These are phyloP conservation scores for Candida ponderosae DNA, from an alignment of 805 yeast genomes.

Conservation along the genomic window DNA sequence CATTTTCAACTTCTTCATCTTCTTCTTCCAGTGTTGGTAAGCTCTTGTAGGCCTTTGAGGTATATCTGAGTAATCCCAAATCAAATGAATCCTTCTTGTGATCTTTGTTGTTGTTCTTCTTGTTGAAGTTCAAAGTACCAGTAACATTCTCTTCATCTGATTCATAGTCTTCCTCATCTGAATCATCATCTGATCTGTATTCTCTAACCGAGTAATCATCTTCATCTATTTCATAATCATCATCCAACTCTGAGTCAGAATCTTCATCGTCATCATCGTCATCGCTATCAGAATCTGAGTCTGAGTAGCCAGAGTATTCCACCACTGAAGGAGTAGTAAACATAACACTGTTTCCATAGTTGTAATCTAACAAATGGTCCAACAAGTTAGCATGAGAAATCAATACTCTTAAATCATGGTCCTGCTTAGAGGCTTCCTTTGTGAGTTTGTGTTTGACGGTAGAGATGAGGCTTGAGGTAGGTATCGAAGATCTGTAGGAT, in stretches of 20 bases:
- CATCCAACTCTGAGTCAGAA: slow-evolving; percentile 6
- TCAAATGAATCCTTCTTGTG: neutral
- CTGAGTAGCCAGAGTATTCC: slow-evolving; percentile 5
- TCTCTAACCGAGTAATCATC: neutral
- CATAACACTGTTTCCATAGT: slow-evolving; percentile 4
- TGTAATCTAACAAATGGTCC: slow-evolving; percentile 15
- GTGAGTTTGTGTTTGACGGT: slow-evolving; percentile 9
- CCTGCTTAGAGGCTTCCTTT: slow-evolving; percentile 16
- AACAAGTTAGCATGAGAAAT: slow-evolving; percentile 20
- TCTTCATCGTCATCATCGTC: slow-evolving; percentile 1
- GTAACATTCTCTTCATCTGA: slow-evolving; percentile 11
- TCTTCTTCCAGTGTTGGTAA: neutral
- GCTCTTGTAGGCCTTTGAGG: neutral
- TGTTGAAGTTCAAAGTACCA: no score
- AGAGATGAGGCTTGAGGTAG: neutral
- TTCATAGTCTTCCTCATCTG: slow-evolving; percentile 2
- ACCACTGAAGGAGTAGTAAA: slow-evolving; percentile 1
- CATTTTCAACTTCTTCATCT: slow-evolving; percentile 2
- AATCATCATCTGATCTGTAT: neutral
- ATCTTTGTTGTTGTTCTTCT: neutral
- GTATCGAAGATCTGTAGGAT: neutral
- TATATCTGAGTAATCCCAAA: neutral
- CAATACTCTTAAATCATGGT: slow-evolving; percentile 15
- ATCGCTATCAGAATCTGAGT: slow-evolving; percentile 11
- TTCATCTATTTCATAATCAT: slow-evolving; percentile 3